Evolutionary conservation across 805 yeast genomes (phyloP).

Genomic region (Suhomyces sp.): DNA sequence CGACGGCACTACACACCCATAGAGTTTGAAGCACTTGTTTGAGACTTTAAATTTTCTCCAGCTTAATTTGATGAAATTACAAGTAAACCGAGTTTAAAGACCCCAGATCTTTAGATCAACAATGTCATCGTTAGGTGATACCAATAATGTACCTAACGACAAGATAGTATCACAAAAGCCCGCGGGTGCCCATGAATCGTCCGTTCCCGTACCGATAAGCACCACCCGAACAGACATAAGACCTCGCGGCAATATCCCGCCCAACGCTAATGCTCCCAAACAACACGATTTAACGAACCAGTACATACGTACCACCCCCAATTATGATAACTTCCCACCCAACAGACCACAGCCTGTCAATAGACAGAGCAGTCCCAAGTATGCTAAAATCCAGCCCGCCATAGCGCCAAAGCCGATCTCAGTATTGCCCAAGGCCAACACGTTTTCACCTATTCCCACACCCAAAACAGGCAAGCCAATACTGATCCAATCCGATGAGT

Average conservation of each 20-base stretch:
- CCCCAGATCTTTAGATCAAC: neutral
- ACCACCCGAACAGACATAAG: neutral
- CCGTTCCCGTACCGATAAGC: neutral
- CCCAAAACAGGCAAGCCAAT: slow-evolving; percentile 13
- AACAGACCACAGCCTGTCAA: neutral
- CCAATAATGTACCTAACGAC: neutral
- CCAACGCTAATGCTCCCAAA: neutral
- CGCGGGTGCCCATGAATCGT: neutral
- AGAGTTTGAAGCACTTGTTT: neutral
- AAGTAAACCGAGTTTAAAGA: neutral
- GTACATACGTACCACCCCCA: neutral
- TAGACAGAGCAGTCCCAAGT: slow-evolving; percentile 15
- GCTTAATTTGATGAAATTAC: neutral
- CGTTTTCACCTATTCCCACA: slow-evolving; percentile 15
- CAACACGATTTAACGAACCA: neutral
- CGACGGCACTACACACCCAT: neutral
- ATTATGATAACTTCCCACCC: neutral
- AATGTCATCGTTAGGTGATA: neutral
- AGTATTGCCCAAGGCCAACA: slow-evolving; percentile 25
- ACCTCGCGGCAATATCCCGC: neutral
- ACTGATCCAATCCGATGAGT: slow-evolving; percentile 12
- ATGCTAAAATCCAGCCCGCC: slow-evolving; percentile 37
- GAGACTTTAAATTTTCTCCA: neutral
- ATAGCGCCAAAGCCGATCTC: slow-evolving; percentile 39
- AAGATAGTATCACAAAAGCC: neutral